Conservation (phyloP, 768 basidiomycete genomes). For the Suillus plorans region DNA sequence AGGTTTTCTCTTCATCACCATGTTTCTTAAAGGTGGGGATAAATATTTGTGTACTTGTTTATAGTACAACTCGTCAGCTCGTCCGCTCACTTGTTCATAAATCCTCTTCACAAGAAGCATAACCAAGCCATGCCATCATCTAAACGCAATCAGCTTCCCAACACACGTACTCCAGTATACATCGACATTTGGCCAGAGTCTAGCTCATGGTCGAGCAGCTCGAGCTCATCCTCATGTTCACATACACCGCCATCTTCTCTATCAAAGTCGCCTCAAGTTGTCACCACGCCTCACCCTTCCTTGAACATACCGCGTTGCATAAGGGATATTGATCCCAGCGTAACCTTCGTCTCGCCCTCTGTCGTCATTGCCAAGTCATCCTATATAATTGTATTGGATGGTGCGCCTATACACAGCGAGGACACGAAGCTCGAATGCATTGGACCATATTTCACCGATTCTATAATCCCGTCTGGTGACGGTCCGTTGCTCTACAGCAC, state of each 20-base stretch:
- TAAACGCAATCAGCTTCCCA: constrained; percentile 21
- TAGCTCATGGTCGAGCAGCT: not conserved
- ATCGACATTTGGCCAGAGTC: constrained; percentile 32
- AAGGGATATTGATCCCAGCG: constrained; percentile 60
- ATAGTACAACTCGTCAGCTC: no score
- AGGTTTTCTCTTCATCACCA: constrained; percentile 14
- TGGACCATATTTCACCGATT: constrained; percentile 30
- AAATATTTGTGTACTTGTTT: not conserved
- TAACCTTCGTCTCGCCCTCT: constrained; percentile 58
- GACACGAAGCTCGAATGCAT: constrained; percentile 33
- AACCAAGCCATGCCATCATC: constrained; percentile 23
- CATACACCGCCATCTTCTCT: constrained; percentile 4
- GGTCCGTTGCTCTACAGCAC: constrained; percentile 56
- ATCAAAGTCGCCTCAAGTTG: not conserved
- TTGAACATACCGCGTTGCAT: constrained; percentile 48
- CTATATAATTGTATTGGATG: constrained; percentile 54
- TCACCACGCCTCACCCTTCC: not conserved
- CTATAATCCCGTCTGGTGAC: constrained; percentile 16
- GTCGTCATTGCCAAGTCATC: constrained; percentile 50
- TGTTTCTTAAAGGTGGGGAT: constrained; percentile 7
- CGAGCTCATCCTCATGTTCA: not conserved
- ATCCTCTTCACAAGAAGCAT: constrained; percentile 7
- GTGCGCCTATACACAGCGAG: constrained; percentile 20
- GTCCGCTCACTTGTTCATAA: constrained; percentile 5
- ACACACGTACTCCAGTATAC: constrained; percentile 30